A percentile compares a stretch with the other conserved stretches of the same genome.
These are phyloP conservation scores for Favolaschia claudopus DNA, from an alignment of 768 basidiomycete genomes.

Conservation along the genomic window DNA sequence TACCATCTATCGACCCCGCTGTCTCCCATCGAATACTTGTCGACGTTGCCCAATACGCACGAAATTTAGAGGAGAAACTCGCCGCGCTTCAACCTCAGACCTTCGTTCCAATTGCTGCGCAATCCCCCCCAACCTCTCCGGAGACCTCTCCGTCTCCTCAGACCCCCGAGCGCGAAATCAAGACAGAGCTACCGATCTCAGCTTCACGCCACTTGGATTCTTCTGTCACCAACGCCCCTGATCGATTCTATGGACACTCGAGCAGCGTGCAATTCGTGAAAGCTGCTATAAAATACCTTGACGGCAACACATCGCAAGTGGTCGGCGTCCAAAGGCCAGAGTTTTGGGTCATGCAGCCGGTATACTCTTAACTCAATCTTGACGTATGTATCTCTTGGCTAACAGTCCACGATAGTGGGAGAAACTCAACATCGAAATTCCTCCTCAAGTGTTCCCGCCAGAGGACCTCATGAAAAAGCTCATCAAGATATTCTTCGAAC, in stretches of 20 bases:
- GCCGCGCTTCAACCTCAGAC: not conserved
- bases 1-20: not conserved
- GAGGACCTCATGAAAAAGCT: slow-evolving; percentile 55
- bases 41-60: slow-evolving; percentile 5
- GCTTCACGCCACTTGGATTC: too few species aligned
- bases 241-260: not conserved
- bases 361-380: too few species aligned
- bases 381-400: too few species aligned
- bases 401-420: slow-evolving; percentile 16
- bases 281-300: not conserved
- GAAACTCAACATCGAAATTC: slow-evolving; percentile 5
- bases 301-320: not conserved
- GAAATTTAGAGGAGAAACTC: not conserved
- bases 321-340: slow-evolving; percentile 6
- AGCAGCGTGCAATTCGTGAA: slow-evolving; percentile 6
- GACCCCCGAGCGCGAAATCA: too few species aligned
- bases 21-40: not conserved
- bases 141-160: too few species aligned
- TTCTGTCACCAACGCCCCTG: too few species aligned
- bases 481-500: slow-evolving; percentile 64
- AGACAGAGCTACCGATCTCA: too few species aligned
- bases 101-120: not conserved
- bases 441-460: slow-evolving; percentile 53
- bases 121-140: too few species aligned
- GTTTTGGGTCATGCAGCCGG: slow-evolving; percentile 4